Conservation (phyloP, 805 yeast genomes). For the Cyberlindnera nakhonratchasimensis region DNA sequence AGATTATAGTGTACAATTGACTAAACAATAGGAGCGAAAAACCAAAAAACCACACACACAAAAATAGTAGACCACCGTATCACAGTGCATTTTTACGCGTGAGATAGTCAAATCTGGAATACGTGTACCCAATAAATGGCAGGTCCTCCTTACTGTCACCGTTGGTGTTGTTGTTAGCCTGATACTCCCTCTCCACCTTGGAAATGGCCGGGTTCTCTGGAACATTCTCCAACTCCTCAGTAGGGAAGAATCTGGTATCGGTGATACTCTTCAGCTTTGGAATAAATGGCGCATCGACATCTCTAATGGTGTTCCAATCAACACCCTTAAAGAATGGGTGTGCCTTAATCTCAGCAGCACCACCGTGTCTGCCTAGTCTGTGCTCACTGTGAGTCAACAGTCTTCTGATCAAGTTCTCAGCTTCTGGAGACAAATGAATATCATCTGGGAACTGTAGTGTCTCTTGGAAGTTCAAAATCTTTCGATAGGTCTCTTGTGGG, state of each 20-base stretch:
- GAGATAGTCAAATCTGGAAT: constrained; percentile 88
- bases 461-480: constrained; percentile 88
- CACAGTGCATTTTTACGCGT: constrained; percentile 62
- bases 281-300: constrained; percentile 85
- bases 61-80: too few species aligned
- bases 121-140: constrained; percentile 97
- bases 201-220: constrained; percentile 83
- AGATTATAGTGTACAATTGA: constrained; percentile 9
- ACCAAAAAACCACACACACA: too few species aligned
- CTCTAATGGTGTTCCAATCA: constrained; percentile 71
- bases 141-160: constrained; percentile 74
- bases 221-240: constrained; percentile 91
- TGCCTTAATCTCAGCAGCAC: constrained; percentile 63
- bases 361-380: constrained; percentile 64
- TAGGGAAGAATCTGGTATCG: constrained; percentile 96
- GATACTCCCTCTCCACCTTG: constrained; percentile 65
- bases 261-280: constrained; percentile 91
- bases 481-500: constrained; percentile 92
- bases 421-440: constrained; percentile 82
- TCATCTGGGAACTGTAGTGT: constrained; percentile 83
- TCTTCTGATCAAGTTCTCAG: constrained; percentile 83
- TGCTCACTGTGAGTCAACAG: constrained; percentile 84
- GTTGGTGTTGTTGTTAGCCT: constrained; percentile 37
- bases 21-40: background rate
- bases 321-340: constrained; percentile 83